phyloP scores from a whole-genome alignment of 2,329 filamentous ascomycete species.

The Neonectria sp. region DNA sequence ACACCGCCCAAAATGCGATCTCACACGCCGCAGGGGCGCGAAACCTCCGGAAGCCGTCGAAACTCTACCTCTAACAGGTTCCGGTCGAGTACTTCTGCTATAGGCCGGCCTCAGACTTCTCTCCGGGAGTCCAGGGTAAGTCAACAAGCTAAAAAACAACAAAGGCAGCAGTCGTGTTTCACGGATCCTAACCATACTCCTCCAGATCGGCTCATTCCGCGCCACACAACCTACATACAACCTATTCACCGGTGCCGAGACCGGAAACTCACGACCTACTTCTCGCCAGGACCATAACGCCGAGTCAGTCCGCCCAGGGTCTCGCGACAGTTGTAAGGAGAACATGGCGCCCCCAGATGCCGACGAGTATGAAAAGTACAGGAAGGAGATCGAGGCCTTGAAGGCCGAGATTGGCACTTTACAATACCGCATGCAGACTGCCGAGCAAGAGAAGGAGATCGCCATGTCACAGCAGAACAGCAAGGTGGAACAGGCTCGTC shows the following conservation, averaged over 20 bases:
- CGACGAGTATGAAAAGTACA: conserved; percentile 72
- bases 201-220: conserved; percentile 64
- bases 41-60: conserved; percentile 49
- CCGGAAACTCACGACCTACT: conserved; percentile 52
- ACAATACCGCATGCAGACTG: conserved; percentile 87
- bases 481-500: conserved; percentile 84
- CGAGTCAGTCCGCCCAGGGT: conserved; percentile 62
- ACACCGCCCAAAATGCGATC: conserved; percentile 51
- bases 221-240: conserved; percentile 72
- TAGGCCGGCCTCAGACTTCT: conserved; percentile 55
- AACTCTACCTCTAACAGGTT: conserved; percentile 51
- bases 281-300: conserved; percentile 59
- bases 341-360: conserved; percentile 72
- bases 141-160: conserved; percentile 48
- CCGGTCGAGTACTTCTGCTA: conserved; percentile 54
- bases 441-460: conserved; percentile 91
- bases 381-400: conserved; percentile 78
- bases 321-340: conserved; percentile 72
- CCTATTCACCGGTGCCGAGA: conserved; percentile 69
- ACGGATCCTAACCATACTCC: conserved; percentile 29
- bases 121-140: conserved; percentile 58
- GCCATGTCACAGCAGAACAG: conserved; percentile 83
- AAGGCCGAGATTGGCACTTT: conserved; percentile 92
- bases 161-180: conserved; percentile 15
- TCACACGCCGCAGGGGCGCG: conserved; percentile 51